phyloP scores from a whole-genome alignment of 1,284 basidiomycete species.

The Boletus semigastroideus region DNA sequence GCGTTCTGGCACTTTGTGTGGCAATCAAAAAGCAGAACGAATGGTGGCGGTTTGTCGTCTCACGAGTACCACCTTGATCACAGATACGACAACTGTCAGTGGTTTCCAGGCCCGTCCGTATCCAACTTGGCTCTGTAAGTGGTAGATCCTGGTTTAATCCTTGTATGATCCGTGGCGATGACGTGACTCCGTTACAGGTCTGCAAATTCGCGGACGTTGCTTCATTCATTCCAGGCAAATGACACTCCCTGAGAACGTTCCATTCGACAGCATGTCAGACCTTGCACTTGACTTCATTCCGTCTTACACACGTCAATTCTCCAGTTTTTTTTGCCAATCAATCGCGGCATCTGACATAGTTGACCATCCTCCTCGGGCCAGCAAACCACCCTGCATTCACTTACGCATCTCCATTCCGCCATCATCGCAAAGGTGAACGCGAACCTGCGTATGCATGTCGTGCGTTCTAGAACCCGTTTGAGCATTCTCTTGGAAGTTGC shows the following conservation, averaged over 20 bases:
- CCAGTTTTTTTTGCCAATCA: too few relatives aligned
- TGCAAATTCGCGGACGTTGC: background rate
- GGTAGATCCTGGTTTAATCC: background rate
- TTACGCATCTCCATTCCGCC: background rate
- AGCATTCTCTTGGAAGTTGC: background rate
- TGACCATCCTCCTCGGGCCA: background rate
- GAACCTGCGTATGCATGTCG: background rate
- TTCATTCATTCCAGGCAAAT: background rate
- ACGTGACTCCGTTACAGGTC: background rate
- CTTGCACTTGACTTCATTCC: background rate
- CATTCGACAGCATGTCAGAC: background rate
- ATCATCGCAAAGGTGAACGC: background rate
- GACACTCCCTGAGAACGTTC: background rate
- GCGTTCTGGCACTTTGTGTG: background rate
- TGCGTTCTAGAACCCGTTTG: background rate
- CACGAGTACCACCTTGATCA: background rate
- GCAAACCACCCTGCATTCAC: background rate
- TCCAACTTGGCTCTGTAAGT: background rate
- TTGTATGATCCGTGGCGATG: background rate
- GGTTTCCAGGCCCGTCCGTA: background rate
- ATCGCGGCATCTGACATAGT: background rate
- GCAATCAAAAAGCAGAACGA: background rate
- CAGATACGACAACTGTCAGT: background rate
- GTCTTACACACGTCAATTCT: background rate
- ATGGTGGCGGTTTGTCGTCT: background rate